Base-by-base conservation (phyloP, 202 grass and related monocot species). In the Digitaria exilis region DNA sequence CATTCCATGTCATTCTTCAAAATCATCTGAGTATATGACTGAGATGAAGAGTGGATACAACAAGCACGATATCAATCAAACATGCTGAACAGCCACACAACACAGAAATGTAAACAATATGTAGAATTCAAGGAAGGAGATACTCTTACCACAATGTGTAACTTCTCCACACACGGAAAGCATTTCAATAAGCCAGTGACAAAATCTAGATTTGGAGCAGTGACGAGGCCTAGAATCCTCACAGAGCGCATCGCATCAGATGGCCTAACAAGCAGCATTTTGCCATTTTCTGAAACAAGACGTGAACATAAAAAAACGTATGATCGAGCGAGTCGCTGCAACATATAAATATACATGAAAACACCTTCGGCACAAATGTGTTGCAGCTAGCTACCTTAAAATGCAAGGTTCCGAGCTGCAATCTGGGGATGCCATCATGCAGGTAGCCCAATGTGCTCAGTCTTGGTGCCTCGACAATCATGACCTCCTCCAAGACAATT, bases 111-210 rank as follows among this genome's bases (percentile, higher is more conserved):
- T 35, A 35, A 35, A 35, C 15, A 35, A 35, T 49, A 2, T 82
- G 11, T 12, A 17, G 34, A 35, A 35, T 35, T 32, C 19, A 51
- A 54, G 0, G 65, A 32, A 43, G 16, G 65, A 42, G 22, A 56
- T 44, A 73, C 34, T 54, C 29, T 76, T 10, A 84, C 81, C 71
- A 31, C 41, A 34, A 84, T 84, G 16, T 84, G 59, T 39, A 84
- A 56, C 82, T 29, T 84, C 65, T 70, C 64, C 52, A 84, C 56
- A n/a, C 21, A 84, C 9, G 52, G 74, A 39, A 84, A 78, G 21
- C 75, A 46, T 50, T 34, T 78, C 6, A 84, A 65, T 2, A 78
- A 49, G 64, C 5, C 29, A 77, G 34, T 18, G 19, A 84, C 64
- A 49, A 32, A 7, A 59, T 50, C 62, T 29, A 84, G 41, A 70